Evolutionary conservation across 805 yeast species (phyloP), one percentile per base, ranked within the genome.

Genomic region (Millerago galiae): DNA sequence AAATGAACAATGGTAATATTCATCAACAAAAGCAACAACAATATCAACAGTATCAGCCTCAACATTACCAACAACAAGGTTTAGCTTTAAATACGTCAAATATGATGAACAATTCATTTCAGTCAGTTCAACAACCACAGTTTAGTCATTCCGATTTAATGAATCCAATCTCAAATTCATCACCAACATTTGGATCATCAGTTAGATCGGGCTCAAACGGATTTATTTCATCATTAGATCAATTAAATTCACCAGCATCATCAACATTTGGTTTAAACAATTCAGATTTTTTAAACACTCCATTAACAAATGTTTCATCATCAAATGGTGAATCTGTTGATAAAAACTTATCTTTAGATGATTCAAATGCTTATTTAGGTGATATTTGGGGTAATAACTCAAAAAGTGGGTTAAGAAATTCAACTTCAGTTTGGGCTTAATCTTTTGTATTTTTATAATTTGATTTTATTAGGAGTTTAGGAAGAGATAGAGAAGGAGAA

Each of bases 351-450:
- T 36, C 51, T 1, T 37, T 55, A 43, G 56, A 48, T 27, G 55
- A 53, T 15, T 41, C 53, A 3, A 32, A 39, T 5, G 21, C 46
- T 16, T 56, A 56, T 41, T 31, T 55, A 31, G 54, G 54, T 33
- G 59, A 55, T 27, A 53, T 56, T 28, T 56, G 61, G 61, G 57
- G 56, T 2, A n/a, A n/a, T n/a, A 47, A 42, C 29, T 46, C 55
- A 1, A 53, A 50, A 31, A 27, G 37, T 26, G 38, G 49, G 10
- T 35, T 49, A 26, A 51, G 54, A 41, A 48, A 37, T 35, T 52
- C 59, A 10, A 33, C 56, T 2, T 56, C 61, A 9, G 60, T 57
- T 18, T 57, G 61, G 61, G 61, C 59, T 3, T 56, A 48, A 14
- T 17, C n/a, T 24, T 38, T 32, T n/a, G 27, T 9, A 14, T 7